phyloP scores from a whole-genome alignment of 306 rosid species.

The Corylus avellana region DNA sequence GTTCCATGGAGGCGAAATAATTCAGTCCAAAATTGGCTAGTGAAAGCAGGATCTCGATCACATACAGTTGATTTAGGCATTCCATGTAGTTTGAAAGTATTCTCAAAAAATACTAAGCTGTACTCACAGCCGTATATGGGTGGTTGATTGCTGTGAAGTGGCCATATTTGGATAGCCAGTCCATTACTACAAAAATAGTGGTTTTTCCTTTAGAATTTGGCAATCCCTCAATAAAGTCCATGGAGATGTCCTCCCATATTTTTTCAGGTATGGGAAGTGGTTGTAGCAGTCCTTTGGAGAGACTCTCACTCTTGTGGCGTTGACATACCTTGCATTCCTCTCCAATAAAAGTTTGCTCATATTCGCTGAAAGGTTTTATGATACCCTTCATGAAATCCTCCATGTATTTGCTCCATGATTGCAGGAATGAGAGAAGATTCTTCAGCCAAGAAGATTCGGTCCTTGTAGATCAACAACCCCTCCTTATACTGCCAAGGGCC shows the following conservation, averaged over 20 bases:
- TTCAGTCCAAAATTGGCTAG: background rate
- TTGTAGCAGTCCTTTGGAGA: background rate
- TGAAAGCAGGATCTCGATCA: background rate
- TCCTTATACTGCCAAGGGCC: too few relatives aligned
- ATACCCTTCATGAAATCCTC: too few relatives aligned
- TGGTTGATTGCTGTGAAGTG: background rate
- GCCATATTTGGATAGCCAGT: background rate
- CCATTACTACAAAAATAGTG: background rate
- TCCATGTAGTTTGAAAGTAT: background rate
- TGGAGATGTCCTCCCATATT: background rate
- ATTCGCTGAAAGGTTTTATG: too few relatives aligned
- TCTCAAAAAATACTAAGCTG: background rate
- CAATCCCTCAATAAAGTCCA: constrained; percentile 7
- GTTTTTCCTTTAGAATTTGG: background rate
- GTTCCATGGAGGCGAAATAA: background rate
- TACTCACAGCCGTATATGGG: background rate
- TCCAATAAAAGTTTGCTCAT: background rate
- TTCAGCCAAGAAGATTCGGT: too few relatives aligned
- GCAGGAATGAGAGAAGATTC: too few relatives aligned
- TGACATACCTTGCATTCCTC: background rate
- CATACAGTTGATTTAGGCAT: background rate
- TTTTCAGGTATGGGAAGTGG: background rate
- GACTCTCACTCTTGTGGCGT: background rate
- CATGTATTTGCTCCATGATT: too few relatives aligned
- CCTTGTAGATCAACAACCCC: too few relatives aligned